Conservation (phyloP, 768 basidiomycete genomes). For the Saitozyma sp. region DNA sequence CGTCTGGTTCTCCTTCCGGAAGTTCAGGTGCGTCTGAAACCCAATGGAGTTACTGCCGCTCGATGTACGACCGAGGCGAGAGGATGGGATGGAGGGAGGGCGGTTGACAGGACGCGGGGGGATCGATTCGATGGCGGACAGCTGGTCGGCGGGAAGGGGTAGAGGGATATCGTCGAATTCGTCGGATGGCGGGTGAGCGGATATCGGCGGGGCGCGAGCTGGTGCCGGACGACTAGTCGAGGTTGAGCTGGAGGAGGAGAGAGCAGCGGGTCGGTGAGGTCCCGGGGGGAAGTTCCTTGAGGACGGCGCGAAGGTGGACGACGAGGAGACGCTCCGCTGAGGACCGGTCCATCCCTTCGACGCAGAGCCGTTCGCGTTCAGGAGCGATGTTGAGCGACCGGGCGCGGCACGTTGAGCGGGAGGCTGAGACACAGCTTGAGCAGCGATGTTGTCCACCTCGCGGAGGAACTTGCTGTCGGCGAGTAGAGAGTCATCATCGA, state of each 20-base stretch:
- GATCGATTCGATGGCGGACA: slow-evolving; percentile 6
- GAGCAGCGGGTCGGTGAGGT: neutral
- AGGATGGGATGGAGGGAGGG: slow-evolving; percentile 16
- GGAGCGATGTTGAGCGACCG: too few relatives aligned
- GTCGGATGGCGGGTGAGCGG: slow-evolving; percentile 16
- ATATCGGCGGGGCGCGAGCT: neutral
- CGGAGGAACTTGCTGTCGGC: slow-evolving; percentile 41
- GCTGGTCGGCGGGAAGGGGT: slow-evolving; percentile 7
- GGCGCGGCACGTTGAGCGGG: neutral
- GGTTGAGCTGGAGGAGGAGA: slow-evolving; percentile 3
- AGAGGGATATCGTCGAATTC: slow-evolving; percentile 19
- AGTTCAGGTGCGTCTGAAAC: slow-evolving; percentile 47
- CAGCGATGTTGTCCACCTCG: slow-evolving; percentile 42
- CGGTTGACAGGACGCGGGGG: slow-evolving; percentile 1
- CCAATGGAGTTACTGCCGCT: slow-evolving; percentile 3
- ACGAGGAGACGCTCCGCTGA: slow-evolving; percentile 11
- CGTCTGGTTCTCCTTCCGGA: slow-evolving; percentile 39
- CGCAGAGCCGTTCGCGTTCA: neutral
- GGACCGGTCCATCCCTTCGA: slow-evolving; percentile 26
- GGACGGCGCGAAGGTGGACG: neutral
- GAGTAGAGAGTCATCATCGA: slow-evolving; percentile 39
- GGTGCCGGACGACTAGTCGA: slow-evolving; percentile 1
- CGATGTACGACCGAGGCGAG: slow-evolving; percentile 16
- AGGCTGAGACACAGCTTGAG: slow-evolving; percentile 11
- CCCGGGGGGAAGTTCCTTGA: neutral